Evolutionary conservation across 257 asterid species (phyloP).

Genomic region (Nicotiana undulata): DNA sequence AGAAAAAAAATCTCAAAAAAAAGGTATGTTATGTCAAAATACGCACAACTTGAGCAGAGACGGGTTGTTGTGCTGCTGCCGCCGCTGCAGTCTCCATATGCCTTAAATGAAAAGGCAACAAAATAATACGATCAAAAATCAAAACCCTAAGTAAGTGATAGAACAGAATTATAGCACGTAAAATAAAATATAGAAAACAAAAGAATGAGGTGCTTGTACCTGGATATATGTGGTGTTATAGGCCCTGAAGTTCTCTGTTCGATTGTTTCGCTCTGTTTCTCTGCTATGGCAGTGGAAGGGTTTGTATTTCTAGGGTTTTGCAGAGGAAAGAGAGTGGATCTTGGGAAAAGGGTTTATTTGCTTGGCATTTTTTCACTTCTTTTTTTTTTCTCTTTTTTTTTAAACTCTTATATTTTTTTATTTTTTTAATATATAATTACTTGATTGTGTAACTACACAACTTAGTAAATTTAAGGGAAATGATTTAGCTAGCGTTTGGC

Average conservation of each 20-base stretch:
- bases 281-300: background rate
- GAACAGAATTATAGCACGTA: background rate
- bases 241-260: background rate
- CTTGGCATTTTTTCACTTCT: too few species aligned
- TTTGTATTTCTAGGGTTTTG: background rate
- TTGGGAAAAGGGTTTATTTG: too few species aligned
- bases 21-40: background rate
- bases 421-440: too few species aligned
- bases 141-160: background rate
- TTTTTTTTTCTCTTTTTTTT: too few species aligned
- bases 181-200: background rate
- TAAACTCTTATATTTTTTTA: too few species aligned
- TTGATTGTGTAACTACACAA: too few species aligned
- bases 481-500: too few species aligned
- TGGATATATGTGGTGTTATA: background rate
- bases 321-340: background rate
- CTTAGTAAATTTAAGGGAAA: too few species aligned
- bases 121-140: background rate
- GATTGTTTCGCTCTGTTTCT: background rate
- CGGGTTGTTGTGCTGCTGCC: constrained; percentile 34
- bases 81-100: constrained; percentile 27
- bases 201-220: background rate
- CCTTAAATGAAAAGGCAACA: background rate
- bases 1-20: background rate
- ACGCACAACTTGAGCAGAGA: constrained; percentile 64